Evolutionary conservation across 768 basidiomycete genomes (phyloP), one percentile per base, ranked within the genome.

Genomic region (Melanogaster broomeanus): DNA sequence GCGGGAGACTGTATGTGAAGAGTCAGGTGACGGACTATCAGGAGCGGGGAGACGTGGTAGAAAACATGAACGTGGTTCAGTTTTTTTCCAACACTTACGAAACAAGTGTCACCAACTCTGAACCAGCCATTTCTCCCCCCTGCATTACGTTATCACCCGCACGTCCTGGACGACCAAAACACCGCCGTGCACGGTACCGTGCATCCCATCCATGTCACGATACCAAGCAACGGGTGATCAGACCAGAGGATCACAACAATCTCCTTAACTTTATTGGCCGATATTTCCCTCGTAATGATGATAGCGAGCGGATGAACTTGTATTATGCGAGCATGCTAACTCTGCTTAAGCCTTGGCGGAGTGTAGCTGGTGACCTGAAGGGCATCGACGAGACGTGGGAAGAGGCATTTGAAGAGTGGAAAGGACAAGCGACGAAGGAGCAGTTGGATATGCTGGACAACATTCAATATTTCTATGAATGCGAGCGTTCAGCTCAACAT

Each of bases 301-400:
- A 72, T 25, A n/a, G 43, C 2, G 60, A 62, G 1, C 30, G 27
- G 3, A 33, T 55, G 1, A 27, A 53, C 0, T 66, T 73, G 10
- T 79, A 74, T 40, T 71, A 60, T 33, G 74, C 75, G 4, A 61
- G 34, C 0, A 72, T 75, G 51, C 54, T 77, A 0, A 42, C 67
- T 30, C 58, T 76, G 4, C 52, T 77, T 4, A 66, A 63, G 33
- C 76, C 73, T 3, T 77, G 73, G 76, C 21, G 57, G 9, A 4
- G 39, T 0, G 6, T 71, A 0, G 5, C 35, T 1, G n/a, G 2
- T 6, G 71, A 74, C 48, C 58, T 76, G 3, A 70, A 65, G 41
- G n/a, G n/a, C n/a, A n/a, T n/a, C n/a, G n/a, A n/a, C n/a, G n/a
- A n/a, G n/a, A n/a, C n/a, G n/a, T n/a, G n/a, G n/a, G n/a, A n/a